These are phyloP conservation scores for Cymbopogon citratus DNA, from an alignment of 176 grass and related monocot species.

Conservation along the genomic window DNA sequence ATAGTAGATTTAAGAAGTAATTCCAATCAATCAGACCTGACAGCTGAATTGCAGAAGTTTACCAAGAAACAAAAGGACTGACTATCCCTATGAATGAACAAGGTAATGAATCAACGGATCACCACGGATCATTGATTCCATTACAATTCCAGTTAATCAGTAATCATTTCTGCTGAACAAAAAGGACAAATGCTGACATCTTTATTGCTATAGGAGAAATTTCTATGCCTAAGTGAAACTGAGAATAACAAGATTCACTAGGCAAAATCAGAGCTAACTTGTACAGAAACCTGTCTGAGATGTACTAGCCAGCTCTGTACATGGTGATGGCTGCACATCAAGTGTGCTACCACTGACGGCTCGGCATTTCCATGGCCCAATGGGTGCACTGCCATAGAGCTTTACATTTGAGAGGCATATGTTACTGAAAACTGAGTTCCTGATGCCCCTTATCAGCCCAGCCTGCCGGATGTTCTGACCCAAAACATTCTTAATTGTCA, in stretches of 20 bases:
- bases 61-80: background rate
- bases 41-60: background rate
- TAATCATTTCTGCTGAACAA: background rate
- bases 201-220: slow-evolving; percentile 1
- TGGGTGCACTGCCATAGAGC: slow-evolving; percentile 5
- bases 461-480: slow-evolving; percentile 57
- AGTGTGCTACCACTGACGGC: slow-evolving; percentile 44
- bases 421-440: slow-evolving; percentile 49
- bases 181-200: background rate
- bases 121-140: background rate
- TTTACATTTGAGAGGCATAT: slow-evolving; percentile 68
- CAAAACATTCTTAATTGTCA: slow-evolving; percentile 59
- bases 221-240: background rate
- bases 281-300: slow-evolving; percentile 40
- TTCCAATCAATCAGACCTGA: background rate
- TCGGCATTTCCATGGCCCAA: slow-evolving; percentile 49
- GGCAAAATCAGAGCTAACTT: slow-evolving; percentile 20
- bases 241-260: slow-evolving; percentile 1
- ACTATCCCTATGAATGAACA: background rate
- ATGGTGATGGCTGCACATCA: slow-evolving; percentile 54
- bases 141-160: slow-evolving; percentile 10
- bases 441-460: slow-evolving; percentile 56
- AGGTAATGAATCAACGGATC: background rate
- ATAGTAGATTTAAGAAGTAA: background rate
- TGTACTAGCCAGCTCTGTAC: slow-evolving; percentile 45